Evolutionary conservation across 257 asterid species (phyloP).

Genomic region (Nemophila menziesii): DNA sequence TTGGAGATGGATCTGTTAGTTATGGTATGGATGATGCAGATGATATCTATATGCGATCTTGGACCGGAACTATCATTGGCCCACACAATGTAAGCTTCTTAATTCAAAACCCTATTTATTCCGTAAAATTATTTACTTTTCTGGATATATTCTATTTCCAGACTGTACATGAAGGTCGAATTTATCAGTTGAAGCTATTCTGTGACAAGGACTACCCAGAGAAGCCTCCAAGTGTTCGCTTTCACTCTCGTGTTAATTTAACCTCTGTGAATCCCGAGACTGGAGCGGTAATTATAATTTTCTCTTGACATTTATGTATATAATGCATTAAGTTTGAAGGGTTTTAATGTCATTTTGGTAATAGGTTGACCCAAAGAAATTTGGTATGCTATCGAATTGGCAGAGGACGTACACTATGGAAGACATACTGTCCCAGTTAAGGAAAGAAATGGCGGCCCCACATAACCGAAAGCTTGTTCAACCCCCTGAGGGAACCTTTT

Average conservation of each 20-base stretch:
- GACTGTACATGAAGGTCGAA: slow-evolving; percentile 37
- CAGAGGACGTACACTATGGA: slow-evolving; percentile 26
- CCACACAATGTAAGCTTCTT: slow-evolving; percentile 17
- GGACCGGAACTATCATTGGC: slow-evolving; percentile 25
- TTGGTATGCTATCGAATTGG: slow-evolving; percentile 20
- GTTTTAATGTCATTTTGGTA: not conserved
- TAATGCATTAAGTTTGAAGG: too few species aligned
- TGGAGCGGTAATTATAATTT: slow-evolving; percentile 23
- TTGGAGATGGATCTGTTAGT: slow-evolving; percentile 31
- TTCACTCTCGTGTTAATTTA: slow-evolving; percentile 33
- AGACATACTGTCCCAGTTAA: slow-evolving; percentile 22
- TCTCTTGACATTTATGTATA: not conserved
- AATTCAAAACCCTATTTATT: not conserved
- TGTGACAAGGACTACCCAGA: slow-evolving; percentile 42
- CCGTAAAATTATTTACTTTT: too few species aligned
- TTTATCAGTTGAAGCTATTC: slow-evolving; percentile 32
- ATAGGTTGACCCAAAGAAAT: slow-evolving; percentile 24
- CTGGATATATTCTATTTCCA: too few species aligned
- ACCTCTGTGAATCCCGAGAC: slow-evolving; percentile 30
- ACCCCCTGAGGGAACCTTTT: slow-evolving; percentile 26
- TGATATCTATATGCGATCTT: slow-evolving; percentile 26
- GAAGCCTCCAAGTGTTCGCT: slow-evolving; percentile 38
- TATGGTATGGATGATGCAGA: slow-evolving; percentile 33
- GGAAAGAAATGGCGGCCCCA: slow-evolving; percentile 26
- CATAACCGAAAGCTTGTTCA: slow-evolving; percentile 25